Evolutionary conservation across 352 stramenopile species (phyloP).

Genomic region (Phytophthora aleatoria): DNA sequence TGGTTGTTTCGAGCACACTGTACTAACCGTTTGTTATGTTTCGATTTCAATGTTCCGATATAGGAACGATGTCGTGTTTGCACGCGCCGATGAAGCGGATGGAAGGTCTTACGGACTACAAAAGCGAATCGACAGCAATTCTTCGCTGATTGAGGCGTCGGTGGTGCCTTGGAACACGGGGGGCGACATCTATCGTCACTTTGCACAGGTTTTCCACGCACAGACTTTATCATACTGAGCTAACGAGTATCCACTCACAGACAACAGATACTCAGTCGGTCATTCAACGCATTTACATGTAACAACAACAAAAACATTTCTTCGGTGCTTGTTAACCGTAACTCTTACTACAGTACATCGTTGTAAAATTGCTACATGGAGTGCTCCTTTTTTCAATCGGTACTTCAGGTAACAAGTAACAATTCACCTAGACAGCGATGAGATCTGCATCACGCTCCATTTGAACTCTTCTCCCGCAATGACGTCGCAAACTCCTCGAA

Average conservation of each 20-base stretch:
- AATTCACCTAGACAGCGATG: no score
- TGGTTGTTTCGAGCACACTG: background rate
- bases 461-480: conserved; percentile 10
- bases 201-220: conserved; percentile 37
- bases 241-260: no score
- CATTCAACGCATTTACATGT: no score
- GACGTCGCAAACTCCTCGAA: conserved; percentile 55
- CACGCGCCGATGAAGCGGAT: conserved; percentile 47
- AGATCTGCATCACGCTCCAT: conserved; percentile 1
- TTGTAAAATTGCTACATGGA: no score
- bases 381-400: no score
- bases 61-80: conserved; percentile 70
- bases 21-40: background rate
- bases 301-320: no score
- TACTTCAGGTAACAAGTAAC: no score
- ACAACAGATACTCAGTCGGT: no score
- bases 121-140: conserved; percentile 44
- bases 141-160: conserved; percentile 38
- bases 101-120: conserved; percentile 59
- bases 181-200: conserved; percentile 62
- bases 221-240: background rate
- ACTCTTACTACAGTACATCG: no score
- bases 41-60: background rate
- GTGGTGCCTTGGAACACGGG: conserved; percentile 71
- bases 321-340: no score